Conservation (phyloP, 2,329 filamentous ascomycete genomes). For the Ceratocystiopsis brevicomis region DNA sequence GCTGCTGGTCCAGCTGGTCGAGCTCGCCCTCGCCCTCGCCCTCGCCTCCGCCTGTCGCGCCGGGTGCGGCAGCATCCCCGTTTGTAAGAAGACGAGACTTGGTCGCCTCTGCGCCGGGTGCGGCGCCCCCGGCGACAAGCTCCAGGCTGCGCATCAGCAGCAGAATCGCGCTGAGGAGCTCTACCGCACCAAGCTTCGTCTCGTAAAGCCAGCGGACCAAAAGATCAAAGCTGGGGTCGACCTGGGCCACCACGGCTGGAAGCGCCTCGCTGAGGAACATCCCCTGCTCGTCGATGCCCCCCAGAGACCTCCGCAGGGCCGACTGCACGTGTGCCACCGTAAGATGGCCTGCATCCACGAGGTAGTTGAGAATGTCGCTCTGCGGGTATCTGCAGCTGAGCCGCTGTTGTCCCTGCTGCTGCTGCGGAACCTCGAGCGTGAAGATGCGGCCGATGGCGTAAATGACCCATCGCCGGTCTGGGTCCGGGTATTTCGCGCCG, state of each 20-base stretch:
- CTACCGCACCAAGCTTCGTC: slow-evolving; percentile 44
- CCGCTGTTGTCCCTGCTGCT: slow-evolving; percentile 10
- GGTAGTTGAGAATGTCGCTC: slow-evolving; percentile 37
- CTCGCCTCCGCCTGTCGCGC: slow-evolving; percentile 2
- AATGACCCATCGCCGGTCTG: slow-evolving; percentile 46
- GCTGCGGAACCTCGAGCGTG: neutral
- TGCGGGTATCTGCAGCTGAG: slow-evolving; percentile 25
- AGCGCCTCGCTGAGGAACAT: slow-evolving; percentile 40
- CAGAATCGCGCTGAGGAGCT: slow-evolving; percentile 47
- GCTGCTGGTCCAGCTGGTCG: slow-evolving; percentile 42
- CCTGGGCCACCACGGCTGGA: slow-evolving; percentile 38
- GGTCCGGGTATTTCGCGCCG: slow-evolving; percentile 25
- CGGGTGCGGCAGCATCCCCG: slow-evolving; percentile 12
- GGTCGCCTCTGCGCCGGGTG: slow-evolving; percentile 9
- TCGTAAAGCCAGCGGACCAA: slow-evolving; percentile 45
- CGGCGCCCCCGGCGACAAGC: slow-evolving; percentile 26
- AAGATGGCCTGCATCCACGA: slow-evolving; percentile 40
- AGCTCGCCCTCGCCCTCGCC: slow-evolving; percentile 30
- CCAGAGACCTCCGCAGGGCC: slow-evolving; percentile 32
- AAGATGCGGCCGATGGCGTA: slow-evolving; percentile 45
- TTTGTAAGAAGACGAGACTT: slow-evolving; percentile 15
- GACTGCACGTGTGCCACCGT: slow-evolving; percentile 39
- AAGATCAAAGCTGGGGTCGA: slow-evolving; percentile 50
- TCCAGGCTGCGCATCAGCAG: slow-evolving; percentile 52
- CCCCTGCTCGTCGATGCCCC: slow-evolving; percentile 23